These are phyloP conservation scores for Boletus tomentosulus DNA, from an alignment of 768 basidiomycete genomes.

Conservation along the genomic window DNA sequence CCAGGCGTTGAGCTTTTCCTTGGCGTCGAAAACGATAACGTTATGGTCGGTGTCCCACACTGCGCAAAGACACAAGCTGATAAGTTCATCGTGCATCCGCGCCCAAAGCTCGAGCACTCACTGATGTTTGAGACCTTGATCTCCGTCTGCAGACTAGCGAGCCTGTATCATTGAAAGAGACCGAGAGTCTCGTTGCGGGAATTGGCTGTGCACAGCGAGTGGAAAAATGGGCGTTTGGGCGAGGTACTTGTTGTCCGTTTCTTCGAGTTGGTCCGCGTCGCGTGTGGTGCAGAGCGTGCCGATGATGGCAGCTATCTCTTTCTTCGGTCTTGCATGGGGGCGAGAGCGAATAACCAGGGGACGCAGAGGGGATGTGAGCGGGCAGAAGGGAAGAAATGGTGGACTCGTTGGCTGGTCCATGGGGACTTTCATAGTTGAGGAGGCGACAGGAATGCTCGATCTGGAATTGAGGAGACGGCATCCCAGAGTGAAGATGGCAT, in stretches of 20 bases:
- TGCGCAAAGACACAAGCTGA: slow-evolving; percentile 19
- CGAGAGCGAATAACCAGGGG: not conserved
- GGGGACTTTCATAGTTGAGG: slow-evolving; percentile 17
- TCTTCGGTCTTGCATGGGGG: slow-evolving; percentile 48
- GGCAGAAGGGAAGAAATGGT: not conserved
- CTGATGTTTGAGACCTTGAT: slow-evolving; percentile 41
- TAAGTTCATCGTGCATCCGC: not conserved
- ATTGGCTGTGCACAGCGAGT: slow-evolving; percentile 52
- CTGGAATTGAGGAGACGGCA: not conserved
- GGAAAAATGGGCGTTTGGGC: slow-evolving; percentile 55
- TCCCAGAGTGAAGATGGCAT: slow-evolving; percentile 4
- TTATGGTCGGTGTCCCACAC: slow-evolving; percentile 46
- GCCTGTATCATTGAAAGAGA: slow-evolving; percentile 65
- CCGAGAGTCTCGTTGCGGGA: slow-evolving; percentile 53
- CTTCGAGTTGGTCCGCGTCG: slow-evolving; percentile 47
- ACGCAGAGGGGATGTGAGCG: not conserved
- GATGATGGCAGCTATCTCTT: slow-evolving; percentile 47
- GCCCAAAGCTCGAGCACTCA: slow-evolving; percentile 23
- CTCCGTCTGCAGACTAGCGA: slow-evolving; percentile 50
- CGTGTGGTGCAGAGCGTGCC: slow-evolving; percentile 42
- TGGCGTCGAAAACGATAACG: slow-evolving; percentile 45
- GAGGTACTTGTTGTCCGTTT: slow-evolving; percentile 43
- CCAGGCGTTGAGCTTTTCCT: slow-evolving; percentile 33
- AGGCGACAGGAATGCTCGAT: not conserved
- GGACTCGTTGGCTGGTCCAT: not conserved